These are phyloP conservation scores for Alternaria metachromatica DNA, from an alignment of 2,329 filamentous ascomycete species.

Conservation along the genomic window DNA sequence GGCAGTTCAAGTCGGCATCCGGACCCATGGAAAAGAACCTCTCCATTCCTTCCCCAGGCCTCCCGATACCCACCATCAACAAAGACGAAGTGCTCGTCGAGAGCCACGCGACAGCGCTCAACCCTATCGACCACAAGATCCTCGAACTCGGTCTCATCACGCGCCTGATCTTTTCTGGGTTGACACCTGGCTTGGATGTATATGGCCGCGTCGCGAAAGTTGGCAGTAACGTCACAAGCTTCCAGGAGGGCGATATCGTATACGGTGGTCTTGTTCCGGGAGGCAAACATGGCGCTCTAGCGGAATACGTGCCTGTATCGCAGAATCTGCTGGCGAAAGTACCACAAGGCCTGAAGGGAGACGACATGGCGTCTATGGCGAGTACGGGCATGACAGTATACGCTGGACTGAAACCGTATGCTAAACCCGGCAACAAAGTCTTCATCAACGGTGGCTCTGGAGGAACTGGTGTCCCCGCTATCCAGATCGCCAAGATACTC, in stretches of 20 bases:
- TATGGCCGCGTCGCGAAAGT: conserved; percentile 53
- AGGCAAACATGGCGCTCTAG: conserved; percentile 37
- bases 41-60: conserved; percentile 50
- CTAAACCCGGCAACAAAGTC: conserved; percentile 53
- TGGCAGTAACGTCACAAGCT: conserved; percentile 11
- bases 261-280: conserved; percentile 38
- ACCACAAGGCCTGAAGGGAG: conserved; percentile 19
- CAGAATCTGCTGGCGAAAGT: conserved; percentile 4
- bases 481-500: conserved; percentile 66
- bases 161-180: conserved; percentile 48
- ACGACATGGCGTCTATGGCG: conserved; percentile 38
- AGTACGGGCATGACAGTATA: conserved; percentile 44
- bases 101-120: conserved; percentile 59
- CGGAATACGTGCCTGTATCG: conserved; percentile 35
- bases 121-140: conserved; percentile 68
- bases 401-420: conserved; percentile 29
- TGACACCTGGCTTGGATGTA: conserved; percentile 57
- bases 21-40: conserved; percentile 60
- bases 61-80: conserved; percentile 48
- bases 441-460: conserved; percentile 69
- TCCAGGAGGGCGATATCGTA: conserved; percentile 43
- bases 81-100: conserved; percentile 58
- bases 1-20: conserved; percentile 28
- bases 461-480: conserved; percentile 63
- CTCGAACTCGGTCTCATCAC: conserved; percentile 57